Percentiles rank a stretch among this genome's conserved stretches.
These are phyloP conservation scores for Aspergillus caelatus DNA, from an alignment of 2,329 filamentous ascomycete genomes.

Conservation along the genomic window DNA sequence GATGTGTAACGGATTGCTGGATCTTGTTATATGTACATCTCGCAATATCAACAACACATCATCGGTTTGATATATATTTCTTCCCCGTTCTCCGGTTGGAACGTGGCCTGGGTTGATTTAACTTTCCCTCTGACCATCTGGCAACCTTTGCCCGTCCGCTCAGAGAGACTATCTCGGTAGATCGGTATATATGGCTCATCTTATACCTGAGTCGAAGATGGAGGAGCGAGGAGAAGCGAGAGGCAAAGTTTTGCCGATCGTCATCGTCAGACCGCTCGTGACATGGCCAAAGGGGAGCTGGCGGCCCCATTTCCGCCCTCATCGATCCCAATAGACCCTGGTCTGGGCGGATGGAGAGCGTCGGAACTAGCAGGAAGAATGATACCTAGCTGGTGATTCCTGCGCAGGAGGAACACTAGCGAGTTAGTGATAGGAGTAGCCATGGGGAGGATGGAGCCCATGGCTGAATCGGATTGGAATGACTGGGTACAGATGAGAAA, in stretches of 20 bases:
- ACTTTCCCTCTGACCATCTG: not conserved
- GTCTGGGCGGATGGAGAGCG: conserved; percentile 8
- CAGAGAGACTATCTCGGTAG: not conserved
- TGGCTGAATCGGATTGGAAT: conserved; percentile 14
- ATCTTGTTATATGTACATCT: not conserved
- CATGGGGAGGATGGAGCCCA: conserved; percentile 11
- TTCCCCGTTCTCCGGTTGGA: not conserved
- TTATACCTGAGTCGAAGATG: not conserved
- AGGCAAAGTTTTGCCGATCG: conserved; percentile 23
- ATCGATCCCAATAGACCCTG: conserved; percentile 9
- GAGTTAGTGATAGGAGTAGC: conserved; percentile 7
- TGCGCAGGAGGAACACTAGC: conserved; percentile 7
- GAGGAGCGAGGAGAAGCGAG: not conserved
- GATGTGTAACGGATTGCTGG: not conserved
- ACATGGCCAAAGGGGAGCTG: conserved; percentile 12
- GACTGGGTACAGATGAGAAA: conserved; percentile 16
- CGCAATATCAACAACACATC: not conserved
- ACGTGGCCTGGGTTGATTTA: not conserved
- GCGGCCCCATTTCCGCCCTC: conserved; percentile 9
- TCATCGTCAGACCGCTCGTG: conserved; percentile 21
- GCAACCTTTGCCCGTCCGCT: not conserved
- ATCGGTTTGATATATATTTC: conserved; percentile 3
- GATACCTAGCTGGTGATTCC: not conserved
- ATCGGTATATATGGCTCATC: not conserved
- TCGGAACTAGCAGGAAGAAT: conserved; percentile 5